Base-by-base conservation (phyloP, 108 stramenopile genomes). In the Skeletonema grethae region DNA sequence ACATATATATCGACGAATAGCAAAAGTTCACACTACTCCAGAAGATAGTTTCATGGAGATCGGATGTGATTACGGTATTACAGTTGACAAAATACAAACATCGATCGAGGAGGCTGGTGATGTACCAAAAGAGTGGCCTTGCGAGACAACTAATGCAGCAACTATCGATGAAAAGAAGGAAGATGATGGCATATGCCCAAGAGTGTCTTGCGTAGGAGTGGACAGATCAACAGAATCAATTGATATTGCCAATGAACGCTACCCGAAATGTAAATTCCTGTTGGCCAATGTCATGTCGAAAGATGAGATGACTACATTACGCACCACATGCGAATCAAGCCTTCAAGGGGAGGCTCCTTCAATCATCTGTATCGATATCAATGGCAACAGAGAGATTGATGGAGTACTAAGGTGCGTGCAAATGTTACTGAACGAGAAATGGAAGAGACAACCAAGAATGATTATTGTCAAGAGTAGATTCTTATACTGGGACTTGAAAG, bases 351-450 rank as follows among this genome's bases (percentile, higher is more conserved):
- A 46, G 4, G 76, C 60, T 30, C 80, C 83, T 10, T 69, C 76
- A 9, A 85, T 95, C 0, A 79, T 95, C 55, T 87, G 89, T 11
- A 87, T 95, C 58, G 94, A 95, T 65, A 87, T 95, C 25, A 93
- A 93, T 70, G 94, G 94, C 0, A 93, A 90, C 57, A 67, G 94
- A 56, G 88, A 88, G 60, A 71, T 95, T 53, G 84, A 82, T 4
- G 91, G 90, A 13, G 94, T 93, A 0, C 56, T 86, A 4, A 55
- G 82, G n/a, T 95, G 91, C 63, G 65, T 95, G 56, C 61, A 75
- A 60, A 59, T 69, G 36, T 80, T 86, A 16, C 48, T 90, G 79
- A 69, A 85, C 25, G 69, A 67, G 25, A 41, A 41, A 11, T 77
- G 76, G 79, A 83, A 68, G 77, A 56, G 59, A 20, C 55, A 67